Percentiles rank a stretch among this genome's conserved stretches.
These are phyloP conservation scores for Phytophthora rubi DNA, from an alignment of 352 stramenopile genomes.

Conservation along the genomic window DNA sequence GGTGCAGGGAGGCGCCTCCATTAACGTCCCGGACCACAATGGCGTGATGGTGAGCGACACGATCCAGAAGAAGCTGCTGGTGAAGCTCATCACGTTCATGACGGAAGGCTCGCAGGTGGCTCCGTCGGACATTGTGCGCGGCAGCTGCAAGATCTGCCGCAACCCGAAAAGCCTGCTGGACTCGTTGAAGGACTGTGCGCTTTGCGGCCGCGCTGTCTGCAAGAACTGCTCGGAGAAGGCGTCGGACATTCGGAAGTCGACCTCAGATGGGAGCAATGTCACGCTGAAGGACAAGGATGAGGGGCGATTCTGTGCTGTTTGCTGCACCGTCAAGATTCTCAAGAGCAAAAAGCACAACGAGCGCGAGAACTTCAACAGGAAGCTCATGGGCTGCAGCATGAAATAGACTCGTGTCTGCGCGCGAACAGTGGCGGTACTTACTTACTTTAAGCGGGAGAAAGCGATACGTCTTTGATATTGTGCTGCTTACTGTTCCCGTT, in stretches of 20 bases:
- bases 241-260: constrained; percentile 65
- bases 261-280: constrained; percentile 40
- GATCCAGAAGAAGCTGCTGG: constrained; percentile 74
- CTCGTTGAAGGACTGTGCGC: constrained; percentile 71
- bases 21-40: constrained; percentile 84
- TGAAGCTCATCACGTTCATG: constrained; percentile 84
- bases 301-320: constrained; percentile 75
- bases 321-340: constrained; percentile 79
- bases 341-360: constrained; percentile 78
- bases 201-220: constrained; percentile 80
- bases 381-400: constrained; percentile 71
- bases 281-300: constrained; percentile 67
- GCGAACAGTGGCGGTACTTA: constrained; percentile 35
- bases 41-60: constrained; percentile 83
- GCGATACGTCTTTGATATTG: constrained; percentile 43
- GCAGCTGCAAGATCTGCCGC: constrained; percentile 86
- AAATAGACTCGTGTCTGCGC: constrained; percentile 53
- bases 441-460: constrained; percentile 32
- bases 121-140: constrained; percentile 59
- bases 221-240: constrained; percentile 87
- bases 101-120: constrained; percentile 71
- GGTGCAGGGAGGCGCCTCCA: constrained; percentile 75
- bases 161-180: constrained; percentile 79
- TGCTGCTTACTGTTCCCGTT: constrained; percentile 20
- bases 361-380: constrained; percentile 80